These are phyloP conservation scores for Vigna angularis DNA, from an alignment of 306 rosid genomes.

Conservation along the genomic window DNA sequence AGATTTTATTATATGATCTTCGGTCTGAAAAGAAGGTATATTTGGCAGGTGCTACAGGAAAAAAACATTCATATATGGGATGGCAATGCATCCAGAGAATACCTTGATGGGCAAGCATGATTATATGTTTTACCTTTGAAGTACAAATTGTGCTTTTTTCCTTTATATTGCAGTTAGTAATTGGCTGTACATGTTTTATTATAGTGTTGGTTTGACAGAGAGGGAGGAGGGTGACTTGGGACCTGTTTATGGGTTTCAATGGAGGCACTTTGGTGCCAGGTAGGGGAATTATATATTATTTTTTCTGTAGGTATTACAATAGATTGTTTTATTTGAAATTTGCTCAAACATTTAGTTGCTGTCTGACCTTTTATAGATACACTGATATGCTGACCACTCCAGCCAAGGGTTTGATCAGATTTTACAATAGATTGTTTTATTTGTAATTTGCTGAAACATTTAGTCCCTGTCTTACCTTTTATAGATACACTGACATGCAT, in stretches of 20 bases:
- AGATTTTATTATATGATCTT: slow-evolving; percentile 25
- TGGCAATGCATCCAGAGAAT: slow-evolving; percentile 95
- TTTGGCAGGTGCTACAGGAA: slow-evolving; percentile 81
- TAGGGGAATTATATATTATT: slow-evolving; percentile 46
- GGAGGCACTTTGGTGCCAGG: slow-evolving; percentile 99
- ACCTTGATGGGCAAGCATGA: slow-evolving; percentile 80
- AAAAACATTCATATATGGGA: slow-evolving; percentile 95
- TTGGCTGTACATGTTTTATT: slow-evolving; percentile 37
- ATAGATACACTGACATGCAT: slow-evolving; percentile 90
- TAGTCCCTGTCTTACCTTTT: slow-evolving; percentile 33
- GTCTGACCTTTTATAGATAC: no score
- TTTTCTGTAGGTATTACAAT: slow-evolving; percentile 2
- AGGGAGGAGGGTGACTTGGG: slow-evolving; percentile 98
- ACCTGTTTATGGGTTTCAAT: slow-evolving; percentile 95
- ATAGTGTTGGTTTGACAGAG: slow-evolving; percentile 84
- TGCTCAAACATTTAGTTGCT: background rate
- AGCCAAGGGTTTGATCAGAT: no score
- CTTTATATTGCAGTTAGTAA: slow-evolving; percentile 33
- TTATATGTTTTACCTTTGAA: slow-evolving; percentile 18
- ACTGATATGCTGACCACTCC: no score
- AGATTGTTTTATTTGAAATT: slow-evolving; percentile 16
- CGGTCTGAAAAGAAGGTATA: slow-evolving; percentile 35
- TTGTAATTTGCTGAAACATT: background rate
- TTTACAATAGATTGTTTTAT: slow-evolving; percentile 14
- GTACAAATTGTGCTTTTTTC: slow-evolving; percentile 4